Base-by-base conservation (phyloP, 306 rosid genomes). In the Quercus rubra region DNA sequence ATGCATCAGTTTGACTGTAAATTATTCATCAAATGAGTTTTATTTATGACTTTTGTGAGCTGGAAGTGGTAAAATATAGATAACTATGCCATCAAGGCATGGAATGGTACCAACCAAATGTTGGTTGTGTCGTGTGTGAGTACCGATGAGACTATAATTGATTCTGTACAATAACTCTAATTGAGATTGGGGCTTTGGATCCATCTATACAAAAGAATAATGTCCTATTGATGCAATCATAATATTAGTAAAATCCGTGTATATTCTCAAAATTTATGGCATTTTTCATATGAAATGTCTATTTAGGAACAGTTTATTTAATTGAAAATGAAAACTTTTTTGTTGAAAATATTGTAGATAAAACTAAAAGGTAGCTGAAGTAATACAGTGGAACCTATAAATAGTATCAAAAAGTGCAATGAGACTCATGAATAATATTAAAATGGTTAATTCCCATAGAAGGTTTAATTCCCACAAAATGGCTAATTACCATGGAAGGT, bases 1-100 rank as follows among this genome's bases (percentile, higher is more conserved):
- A 76, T 89, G 85, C 20, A 75, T 90, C 89, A 20, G 82, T 81
- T 75, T 90, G 78, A 85, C 73, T 73, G 74, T 80, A 64, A 3
- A 28, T 41, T 46, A 20, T 73, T 72, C 43, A 27, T 15, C 52
- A 14, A 4, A 67, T 33, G 10, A 67, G 52, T 67, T 35, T n/a
- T 35, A n/a, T 31, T 33, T 19, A 18, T 35, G 28, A 38, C 72
- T 19, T 49, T 67, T 35, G 72, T n/a, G 52, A 35, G 51, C 28
- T 64, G 70, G 13, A 35, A 67, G 72, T 67, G 52, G 18, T 38
- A 33, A 33, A 67, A 19, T 35, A 17, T 66, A 5, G 51, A 13
- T 33, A 67, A 35, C n/a, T n/a, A 35, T 35, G 28, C 17, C 72
- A 35, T 67, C 27, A 19, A 35, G 46, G 51, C 15, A 67, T 33